Percentiles rank a stretch among this genome's conserved stretches.
Conservation (phyloP, 192 early-diverging fungal genomes). For the Coemansia sp. region DNA sequence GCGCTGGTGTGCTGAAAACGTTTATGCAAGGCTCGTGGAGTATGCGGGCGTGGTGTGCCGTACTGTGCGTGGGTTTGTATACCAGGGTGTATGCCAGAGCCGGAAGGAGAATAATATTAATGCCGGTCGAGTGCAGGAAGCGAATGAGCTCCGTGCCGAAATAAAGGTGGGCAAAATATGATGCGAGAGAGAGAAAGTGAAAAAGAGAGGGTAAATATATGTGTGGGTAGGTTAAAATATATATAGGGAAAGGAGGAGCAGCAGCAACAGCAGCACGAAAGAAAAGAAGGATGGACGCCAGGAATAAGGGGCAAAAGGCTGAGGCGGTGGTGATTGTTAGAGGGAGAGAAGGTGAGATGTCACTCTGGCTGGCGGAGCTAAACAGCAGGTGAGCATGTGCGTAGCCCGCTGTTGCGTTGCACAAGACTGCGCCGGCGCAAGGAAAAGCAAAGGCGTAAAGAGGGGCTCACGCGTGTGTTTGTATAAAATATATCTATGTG, state of each 20-base stretch:
- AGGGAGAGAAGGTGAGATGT: constrained; percentile 33
- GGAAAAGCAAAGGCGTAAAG: neutral
- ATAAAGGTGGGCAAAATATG: neutral
- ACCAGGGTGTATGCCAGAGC: constrained; percentile 9
- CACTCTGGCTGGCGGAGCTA: constrained; percentile 33
- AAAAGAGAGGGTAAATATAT: neutral
- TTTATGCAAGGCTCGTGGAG: constrained; percentile 8
- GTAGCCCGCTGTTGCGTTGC: constrained; percentile 10
- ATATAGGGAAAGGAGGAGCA: constrained; percentile 1
- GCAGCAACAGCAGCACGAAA: neutral
- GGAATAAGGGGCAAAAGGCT: neutral
- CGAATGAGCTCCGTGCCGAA: neutral
- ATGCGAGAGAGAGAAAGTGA: neutral
- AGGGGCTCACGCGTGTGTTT: neutral
- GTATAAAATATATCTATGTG: neutral
- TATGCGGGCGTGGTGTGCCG: constrained; percentile 3
- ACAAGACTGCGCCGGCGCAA: constrained; percentile 14
- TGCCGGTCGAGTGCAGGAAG: neutral
- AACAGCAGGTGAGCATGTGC: constrained; percentile 20
- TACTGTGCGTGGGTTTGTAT: neutral
- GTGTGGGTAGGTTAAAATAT: neutral
- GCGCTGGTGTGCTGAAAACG: neutral
- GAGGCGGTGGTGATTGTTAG: constrained; percentile 33
- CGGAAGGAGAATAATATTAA: constrained; percentile 11
- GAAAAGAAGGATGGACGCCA: neutral